Evolutionary conservation across 495 filamentous ascomycete genomes (phyloP).

Genomic region (Neurospora tetraspora): DNA sequence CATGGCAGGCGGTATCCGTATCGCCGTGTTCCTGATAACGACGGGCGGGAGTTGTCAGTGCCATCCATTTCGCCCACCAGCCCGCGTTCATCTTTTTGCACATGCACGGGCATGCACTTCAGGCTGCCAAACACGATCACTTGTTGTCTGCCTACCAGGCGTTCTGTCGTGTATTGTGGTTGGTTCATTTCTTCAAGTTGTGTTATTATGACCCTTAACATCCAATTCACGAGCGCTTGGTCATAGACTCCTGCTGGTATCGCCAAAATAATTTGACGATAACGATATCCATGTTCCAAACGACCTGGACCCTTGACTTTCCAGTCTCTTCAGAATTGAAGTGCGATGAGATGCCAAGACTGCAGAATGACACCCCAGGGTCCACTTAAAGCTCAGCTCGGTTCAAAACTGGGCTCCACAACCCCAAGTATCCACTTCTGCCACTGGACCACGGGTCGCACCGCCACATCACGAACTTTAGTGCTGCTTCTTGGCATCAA

Average conservation of each 20-base stretch:
- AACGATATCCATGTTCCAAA: not conserved
- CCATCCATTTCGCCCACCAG: not conserved
- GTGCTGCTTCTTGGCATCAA: not conserved
- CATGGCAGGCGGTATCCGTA: not conserved
- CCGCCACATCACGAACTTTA: not conserved
- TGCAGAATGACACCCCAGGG: not conserved
- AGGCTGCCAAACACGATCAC: not conserved
- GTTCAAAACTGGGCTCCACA: not conserved
- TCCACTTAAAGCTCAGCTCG: not conserved
- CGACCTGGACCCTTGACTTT: not conserved
- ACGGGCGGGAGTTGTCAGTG: not conserved
- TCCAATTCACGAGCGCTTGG: not conserved
- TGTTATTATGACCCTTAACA: not conserved
- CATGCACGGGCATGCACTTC: not conserved
- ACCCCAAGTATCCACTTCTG: not conserved
- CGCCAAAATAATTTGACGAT: not conserved
- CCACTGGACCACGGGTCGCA: not conserved
- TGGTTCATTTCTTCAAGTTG: not conserved
- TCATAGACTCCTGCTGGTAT: not conserved
- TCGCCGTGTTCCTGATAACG: not conserved
- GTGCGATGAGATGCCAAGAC: not conserved
- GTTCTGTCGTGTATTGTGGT: not conserved
- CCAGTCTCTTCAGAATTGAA: not conserved
- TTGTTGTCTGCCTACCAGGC: not conserved
- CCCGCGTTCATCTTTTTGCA: not conserved